phyloP scores from a whole-genome alignment of 306 rosid genomes.

The Quercus engelmannii region DNA sequence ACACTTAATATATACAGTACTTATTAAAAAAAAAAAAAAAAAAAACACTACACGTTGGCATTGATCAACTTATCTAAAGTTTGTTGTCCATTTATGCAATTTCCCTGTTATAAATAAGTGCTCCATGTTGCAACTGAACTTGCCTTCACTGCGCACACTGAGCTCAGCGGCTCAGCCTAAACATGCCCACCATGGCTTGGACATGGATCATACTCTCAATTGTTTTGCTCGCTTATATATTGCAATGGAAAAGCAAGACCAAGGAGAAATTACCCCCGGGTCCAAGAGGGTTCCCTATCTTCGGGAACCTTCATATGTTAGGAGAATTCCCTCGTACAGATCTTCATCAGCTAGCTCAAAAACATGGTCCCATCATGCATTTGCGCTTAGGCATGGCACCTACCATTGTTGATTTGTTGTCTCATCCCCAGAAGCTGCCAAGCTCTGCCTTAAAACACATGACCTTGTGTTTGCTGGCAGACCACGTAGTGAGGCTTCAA shows the following conservation, averaged over 20 bases:
- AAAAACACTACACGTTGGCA: too few species aligned
- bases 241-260: constrained; percentile 22
- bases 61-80: too few species aligned
- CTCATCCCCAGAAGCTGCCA: constrained; percentile 65
- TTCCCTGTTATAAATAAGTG: too few species aligned
- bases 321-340: constrained; percentile 54
- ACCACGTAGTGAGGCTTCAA: constrained; percentile 38
- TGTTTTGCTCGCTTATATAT: constrained; percentile 28
- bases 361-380: constrained; percentile 60
- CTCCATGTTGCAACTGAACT: too few species aligned
- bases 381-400: constrained; percentile 48
- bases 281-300: constrained; percentile 62
- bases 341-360: constrained; percentile 40
- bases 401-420: constrained; percentile 32
- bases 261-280: constrained; percentile 56
- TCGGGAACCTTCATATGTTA: constrained; percentile 50
- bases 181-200: constrained; percentile 10
- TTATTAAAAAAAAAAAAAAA: too few species aligned
- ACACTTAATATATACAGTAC: too few species aligned
- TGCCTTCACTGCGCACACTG: neutral
- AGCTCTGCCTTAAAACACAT: constrained; percentile 54
- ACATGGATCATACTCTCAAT: constrained; percentile 29
- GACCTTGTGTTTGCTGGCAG: constrained; percentile 60
- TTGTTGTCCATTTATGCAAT: neutral
- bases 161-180: neutral